phyloP scores from a whole-genome alignment of 345 rosid genomes.

The Cochlearia excelsa region DNA sequence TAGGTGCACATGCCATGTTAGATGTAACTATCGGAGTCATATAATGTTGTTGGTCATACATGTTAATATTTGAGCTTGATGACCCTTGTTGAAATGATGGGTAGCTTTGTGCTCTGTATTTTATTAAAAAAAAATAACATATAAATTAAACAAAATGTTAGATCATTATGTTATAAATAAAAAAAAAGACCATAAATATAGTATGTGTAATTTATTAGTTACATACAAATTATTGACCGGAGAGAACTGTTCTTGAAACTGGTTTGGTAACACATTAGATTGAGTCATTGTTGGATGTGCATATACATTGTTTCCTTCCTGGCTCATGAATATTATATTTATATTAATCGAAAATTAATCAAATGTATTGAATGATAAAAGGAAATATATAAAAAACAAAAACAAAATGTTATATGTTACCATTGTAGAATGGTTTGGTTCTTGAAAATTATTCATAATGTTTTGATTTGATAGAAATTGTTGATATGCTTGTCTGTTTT shows the following conservation, averaged over 20 bases:
- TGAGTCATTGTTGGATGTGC: conserved; percentile 10
- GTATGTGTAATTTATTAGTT: neutral
- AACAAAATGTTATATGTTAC: neutral
- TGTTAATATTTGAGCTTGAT: conserved; percentile 6
- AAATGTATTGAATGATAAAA: neutral
- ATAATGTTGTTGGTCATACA: conserved; percentile 1
- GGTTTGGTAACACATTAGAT: conserved; percentile 9
- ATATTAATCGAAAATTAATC: neutral
- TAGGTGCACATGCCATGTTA: neutral
- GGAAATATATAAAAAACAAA: neutral
- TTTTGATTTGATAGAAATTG: neutral
- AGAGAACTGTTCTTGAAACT: conserved; percentile 4
- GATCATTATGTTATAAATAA: no score
- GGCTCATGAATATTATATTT: neutral
- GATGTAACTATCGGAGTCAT: neutral
- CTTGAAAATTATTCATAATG: neutral
- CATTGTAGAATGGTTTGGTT: conserved; percentile 5
- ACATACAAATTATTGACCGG: conserved; percentile 21
- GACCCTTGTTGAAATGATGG: neutral
- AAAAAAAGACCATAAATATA: neutral
- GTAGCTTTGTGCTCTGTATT: conserved; percentile 11
- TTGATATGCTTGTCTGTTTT: neutral
- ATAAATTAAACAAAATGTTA: no score
- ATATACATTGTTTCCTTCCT: conserved; percentile 12
- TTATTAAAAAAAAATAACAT: conserved; percentile 7